Base-by-base conservation (phyloP, 805 yeast species). In the Myxozyma neglecta region DNA sequence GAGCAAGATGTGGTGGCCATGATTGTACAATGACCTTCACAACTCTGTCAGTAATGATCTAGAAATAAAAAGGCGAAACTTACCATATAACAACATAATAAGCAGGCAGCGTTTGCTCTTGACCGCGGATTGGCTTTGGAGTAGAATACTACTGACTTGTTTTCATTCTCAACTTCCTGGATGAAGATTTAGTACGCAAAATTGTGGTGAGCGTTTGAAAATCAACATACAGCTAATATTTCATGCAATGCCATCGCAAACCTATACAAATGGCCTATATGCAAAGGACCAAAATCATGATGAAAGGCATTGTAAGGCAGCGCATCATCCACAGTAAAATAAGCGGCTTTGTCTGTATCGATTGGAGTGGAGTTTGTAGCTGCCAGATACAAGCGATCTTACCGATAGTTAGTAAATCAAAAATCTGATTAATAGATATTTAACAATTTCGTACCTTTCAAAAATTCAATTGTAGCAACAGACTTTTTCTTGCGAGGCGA, bases 1-100 rank as follows among this genome's bases (percentile, higher is more conserved):
- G 76, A 0, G 92, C 99, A 74, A 94, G 94, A 75, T 94, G 99
- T 0, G 99, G 99, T 1, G 97, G 90, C 99, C 99, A 94, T 13
- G 90, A 87, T 73, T 94, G 99, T 16, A 94, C 93, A 57, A 94
- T 65, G 32, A 9, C n/a, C 43, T 37, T 39, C 13, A 32, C 6
- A 9, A 44, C 35, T 1, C 20, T 29, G 16, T 13, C 29, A 46
- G 46, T 16, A n/a, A 11, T 7, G 24, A 5, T 44, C 3, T 13
- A 11, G 2, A 32, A n/a, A 9, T 37, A n/a, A 42, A 29, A 32
- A 20, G 32, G 9, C 37, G 8, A 42, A 13, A 16, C 67, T 8
- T 32, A 66, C 78, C 97, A 94, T 91, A 75, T 94, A 94, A 71
- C 97, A 90, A 67, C 97, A 90, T 55, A 94, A 79, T 65, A 94